Conservation (phyloP, 495 filamentous ascomycete species). For the Xylaria scruposa region DNA sequence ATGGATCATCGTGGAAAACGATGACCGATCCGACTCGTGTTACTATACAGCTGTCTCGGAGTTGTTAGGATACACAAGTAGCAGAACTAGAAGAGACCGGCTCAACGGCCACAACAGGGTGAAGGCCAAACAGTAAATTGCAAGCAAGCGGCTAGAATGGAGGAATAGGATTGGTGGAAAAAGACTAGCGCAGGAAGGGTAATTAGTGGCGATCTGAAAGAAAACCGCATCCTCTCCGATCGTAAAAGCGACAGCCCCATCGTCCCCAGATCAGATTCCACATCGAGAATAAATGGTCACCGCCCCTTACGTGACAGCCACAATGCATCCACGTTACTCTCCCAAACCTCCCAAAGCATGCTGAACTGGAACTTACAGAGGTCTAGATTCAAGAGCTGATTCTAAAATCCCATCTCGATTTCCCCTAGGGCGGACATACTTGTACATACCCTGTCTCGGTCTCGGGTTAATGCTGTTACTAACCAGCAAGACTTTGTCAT, state of each 20-base stretch:
- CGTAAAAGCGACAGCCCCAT: conserved; percentile 14
- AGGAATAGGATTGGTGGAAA: background rate
- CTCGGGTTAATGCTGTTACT: background rate
- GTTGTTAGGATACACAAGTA: too few relatives aligned
- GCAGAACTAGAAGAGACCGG: background rate
- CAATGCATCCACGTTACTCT: background rate
- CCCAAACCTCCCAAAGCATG: background rate
- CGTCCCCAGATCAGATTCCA: conserved; percentile 16
- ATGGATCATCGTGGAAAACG: too few relatives aligned
- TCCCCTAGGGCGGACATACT: background rate
- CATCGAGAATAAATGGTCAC: conserved; percentile 11
- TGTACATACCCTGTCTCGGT: background rate
- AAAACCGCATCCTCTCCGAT: conserved; percentile 16
- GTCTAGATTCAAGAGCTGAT: background rate
- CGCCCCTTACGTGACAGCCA: background rate
- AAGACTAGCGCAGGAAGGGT: background rate
- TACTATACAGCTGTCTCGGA: background rate
- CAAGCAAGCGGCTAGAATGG: background rate
- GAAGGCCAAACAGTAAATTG: background rate
- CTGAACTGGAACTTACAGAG: background rate
- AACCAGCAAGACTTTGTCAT: background rate
- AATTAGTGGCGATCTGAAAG: conserved; percentile 17
- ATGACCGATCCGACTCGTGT: background rate
- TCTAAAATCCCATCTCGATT: conserved; percentile 10
- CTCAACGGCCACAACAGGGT: background rate